Evolutionary conservation across 257 asterid genomes (phyloP), one percentile per base, ranked within the genome.

Genomic region (Solanum medicagineum): DNA sequence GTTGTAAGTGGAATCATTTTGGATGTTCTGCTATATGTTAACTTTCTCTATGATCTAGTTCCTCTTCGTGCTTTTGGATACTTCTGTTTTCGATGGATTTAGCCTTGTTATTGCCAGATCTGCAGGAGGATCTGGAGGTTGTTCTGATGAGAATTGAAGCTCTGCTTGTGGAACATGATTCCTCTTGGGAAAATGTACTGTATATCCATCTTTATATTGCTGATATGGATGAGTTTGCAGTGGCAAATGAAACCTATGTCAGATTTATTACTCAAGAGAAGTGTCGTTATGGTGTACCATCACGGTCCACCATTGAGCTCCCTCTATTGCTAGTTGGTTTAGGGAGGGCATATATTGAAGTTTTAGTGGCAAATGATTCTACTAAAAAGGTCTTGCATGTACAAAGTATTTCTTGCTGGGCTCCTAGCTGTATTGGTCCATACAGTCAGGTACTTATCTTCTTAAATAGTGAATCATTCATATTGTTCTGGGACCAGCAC

Each of bases 361-460:
- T 95, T 59, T 84, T 96, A 90, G 98, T 93, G 84, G 93, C 98
- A 66, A 89, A 73, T 44, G 97, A 94, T 90, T 86, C 87, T 71
- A 85, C 88, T 55, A 96, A 96, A 91, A 94, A 90, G 80, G 99
- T 96, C 86, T 91, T 96, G 92, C 99, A 96, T 83, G 98, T 96
- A 55, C 99, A 96, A 80, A 96, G 99, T 89, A 93, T 96, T 85
- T 96, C 99, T 56, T 91, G 93, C 91, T 95, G 99, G 99, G 99
- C 99, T 86, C 99, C 98, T 85, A 95, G 99, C 86, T 96, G 99
- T 87, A 96, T 96, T 60, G 99, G 99, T 88, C 98, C 99, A 32
- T 96, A 96, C 90, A 96, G 98, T 89, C 99, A 96, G 99, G 99
- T 96, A 85, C 84, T 90, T 65, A 88, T 86, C 65, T 20, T 75